phyloP scores from a whole-genome alignment of 805 yeast species.

The Saccharomyces paradoxus region DNA sequence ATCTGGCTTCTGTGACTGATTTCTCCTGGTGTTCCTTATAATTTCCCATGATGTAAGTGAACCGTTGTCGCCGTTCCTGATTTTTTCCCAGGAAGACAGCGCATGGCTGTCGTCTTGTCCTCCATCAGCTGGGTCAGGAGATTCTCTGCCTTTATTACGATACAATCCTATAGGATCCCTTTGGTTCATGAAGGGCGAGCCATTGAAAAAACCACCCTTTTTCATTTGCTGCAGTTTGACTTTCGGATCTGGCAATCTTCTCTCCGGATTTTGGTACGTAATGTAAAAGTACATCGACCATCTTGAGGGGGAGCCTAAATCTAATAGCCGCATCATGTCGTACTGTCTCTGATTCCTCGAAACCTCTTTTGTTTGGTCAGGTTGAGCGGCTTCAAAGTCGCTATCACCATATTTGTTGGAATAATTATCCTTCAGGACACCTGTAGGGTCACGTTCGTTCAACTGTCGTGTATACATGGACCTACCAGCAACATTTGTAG shows the following conservation, averaged over 20 bases:
- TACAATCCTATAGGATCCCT: constrained; percentile 35
- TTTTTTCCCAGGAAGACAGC: constrained; percentile 26
- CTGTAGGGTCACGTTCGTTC: constrained; percentile 15
- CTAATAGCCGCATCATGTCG: constrained; percentile 29
- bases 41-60: background rate
- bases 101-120: constrained; percentile 6
- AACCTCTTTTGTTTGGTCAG: constrained; percentile 4
- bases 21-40: background rate
- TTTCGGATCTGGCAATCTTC: constrained; percentile 50
- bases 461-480: constrained; percentile 30
- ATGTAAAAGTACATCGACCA: constrained; percentile 48
- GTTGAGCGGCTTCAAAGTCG: constrained; percentile 1
- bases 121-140: constrained; percentile 4
- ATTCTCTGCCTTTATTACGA: constrained; percentile 17
- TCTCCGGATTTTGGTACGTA: constrained; percentile 44
- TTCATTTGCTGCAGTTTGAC: constrained; percentile 26
- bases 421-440: constrained; percentile 16
- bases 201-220: background rate
- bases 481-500: constrained; percentile 29
- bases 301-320: constrained; percentile 30
- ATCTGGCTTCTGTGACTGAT: background rate
- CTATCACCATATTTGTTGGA: constrained; percentile 10
- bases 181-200: constrained; percentile 26
- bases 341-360: constrained; percentile 22
- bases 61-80: constrained; percentile 15